Evolutionary conservation across 495 filamentous ascomycete genomes (phyloP).

Genomic region (Schizothecium vesticola): DNA sequence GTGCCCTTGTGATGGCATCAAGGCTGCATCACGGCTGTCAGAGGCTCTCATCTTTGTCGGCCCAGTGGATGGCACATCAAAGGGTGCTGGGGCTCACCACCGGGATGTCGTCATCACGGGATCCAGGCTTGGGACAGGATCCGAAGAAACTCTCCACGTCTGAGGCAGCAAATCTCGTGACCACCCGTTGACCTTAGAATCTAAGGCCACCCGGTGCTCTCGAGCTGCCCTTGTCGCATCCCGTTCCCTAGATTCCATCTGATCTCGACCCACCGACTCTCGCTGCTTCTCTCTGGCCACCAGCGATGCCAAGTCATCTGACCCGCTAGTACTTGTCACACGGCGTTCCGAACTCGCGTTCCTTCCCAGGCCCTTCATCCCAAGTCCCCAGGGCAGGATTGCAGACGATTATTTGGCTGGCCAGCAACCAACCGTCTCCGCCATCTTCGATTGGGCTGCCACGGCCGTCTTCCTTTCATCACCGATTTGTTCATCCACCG

Average conservation of each 20-base stretch:
- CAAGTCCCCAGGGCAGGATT: too few species aligned
- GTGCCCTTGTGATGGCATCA: background rate
- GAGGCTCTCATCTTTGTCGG: background rate
- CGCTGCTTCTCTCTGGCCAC: background rate
- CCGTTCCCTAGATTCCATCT: background rate
- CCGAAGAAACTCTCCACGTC: background rate
- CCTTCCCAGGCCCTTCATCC: too few species aligned
- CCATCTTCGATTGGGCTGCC: too few species aligned
- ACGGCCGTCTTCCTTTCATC: too few species aligned
- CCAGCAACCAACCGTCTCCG: too few species aligned
- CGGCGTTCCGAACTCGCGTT: too few species aligned
- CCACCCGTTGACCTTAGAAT: background rate
- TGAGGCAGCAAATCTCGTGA: background rate
- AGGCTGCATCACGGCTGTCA: background rate
- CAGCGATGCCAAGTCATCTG: too few species aligned
- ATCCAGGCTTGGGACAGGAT: background rate
- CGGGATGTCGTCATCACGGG: background rate
- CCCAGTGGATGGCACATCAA: background rate
- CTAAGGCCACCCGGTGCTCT: too few species aligned
- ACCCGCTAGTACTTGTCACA: too few species aligned
- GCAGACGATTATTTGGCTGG: too few species aligned
- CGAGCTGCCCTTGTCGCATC: too few species aligned
- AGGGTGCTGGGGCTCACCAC: background rate
- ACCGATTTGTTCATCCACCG: too few species aligned
- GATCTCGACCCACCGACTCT: background rate